These are phyloP conservation scores for Trichosanthes truncata DNA, from an alignment of 306 rosid genomes.

Conservation along the genomic window DNA sequence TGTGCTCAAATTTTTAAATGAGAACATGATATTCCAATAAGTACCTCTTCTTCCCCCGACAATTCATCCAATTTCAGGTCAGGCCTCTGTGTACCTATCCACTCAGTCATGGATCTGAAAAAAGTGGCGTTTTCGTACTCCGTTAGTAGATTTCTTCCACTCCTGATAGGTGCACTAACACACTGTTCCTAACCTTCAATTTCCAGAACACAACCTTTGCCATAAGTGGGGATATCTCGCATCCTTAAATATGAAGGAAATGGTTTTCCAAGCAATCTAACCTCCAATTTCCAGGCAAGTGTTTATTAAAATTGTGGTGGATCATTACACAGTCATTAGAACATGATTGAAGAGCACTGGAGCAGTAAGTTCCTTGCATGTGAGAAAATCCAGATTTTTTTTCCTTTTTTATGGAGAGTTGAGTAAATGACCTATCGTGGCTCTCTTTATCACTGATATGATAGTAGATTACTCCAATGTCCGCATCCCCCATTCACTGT, in stretches of 20 bases:
- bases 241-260: constrained; percentile 13
- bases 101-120: constrained; percentile 64
- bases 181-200: constrained; percentile 53
- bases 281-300: not conserved
- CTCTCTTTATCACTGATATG: not conserved
- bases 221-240: constrained; percentile 19
- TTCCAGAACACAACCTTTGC: constrained; percentile 24
- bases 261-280: not conserved
- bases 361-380: not conserved
- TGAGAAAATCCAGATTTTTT: not conserved
- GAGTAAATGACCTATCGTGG: not conserved
- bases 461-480: not conserved
- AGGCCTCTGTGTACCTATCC: constrained; percentile 37
- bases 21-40: constrained; percentile 2
- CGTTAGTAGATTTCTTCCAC: constrained; percentile 27
- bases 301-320: not conserved
- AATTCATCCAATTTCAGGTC: constrained; percentile 53
- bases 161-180: constrained; percentile 34
- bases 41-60: constrained; percentile 70
- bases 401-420: not conserved
- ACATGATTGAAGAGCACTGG: not conserved
- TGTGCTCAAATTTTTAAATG: not conserved
- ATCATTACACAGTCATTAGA: not conserved
- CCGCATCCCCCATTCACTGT: not conserved
- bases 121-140: constrained; percentile 29